A percentile compares a stretch with the other conserved stretches of the same genome.
These are phyloP conservation scores for Tephrocybe sp. DNA, from an alignment of 768 basidiomycete genomes.

Conservation along the genomic window DNA sequence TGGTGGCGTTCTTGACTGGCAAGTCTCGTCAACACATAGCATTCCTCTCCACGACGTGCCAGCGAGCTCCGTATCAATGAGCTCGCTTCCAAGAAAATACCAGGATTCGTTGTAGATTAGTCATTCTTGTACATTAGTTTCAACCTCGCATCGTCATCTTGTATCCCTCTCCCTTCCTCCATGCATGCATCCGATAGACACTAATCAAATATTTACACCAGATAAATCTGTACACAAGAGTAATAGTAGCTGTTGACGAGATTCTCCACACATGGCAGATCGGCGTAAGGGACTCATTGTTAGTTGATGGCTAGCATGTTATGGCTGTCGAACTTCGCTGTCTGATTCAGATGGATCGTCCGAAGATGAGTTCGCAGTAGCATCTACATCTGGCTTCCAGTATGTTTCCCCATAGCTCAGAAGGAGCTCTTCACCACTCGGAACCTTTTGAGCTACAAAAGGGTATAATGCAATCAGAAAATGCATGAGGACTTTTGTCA, in stretches of 20 bases:
- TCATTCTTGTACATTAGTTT: constrained; percentile 10
- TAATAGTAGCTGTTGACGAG: background rate
- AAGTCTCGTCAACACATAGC: constrained; percentile 37
- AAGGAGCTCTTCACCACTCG: constrained; percentile 16
- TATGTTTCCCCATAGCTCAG: constrained; percentile 23
- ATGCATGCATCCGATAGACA: background rate
- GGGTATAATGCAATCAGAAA: background rate
- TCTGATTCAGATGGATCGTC: background rate
- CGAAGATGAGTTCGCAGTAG: background rate
- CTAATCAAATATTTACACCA: no score
- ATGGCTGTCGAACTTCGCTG: no score
- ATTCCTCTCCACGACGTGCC: constrained; percentile 26
- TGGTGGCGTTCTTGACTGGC: constrained; percentile 37
- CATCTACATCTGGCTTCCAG: constrained; percentile 8
- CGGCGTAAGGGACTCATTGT: background rate
- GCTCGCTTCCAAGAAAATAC: constrained; percentile 14
- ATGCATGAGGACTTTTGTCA: background rate
- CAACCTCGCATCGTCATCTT: background rate
- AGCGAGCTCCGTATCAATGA: constrained; percentile 14
- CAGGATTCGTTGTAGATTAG: constrained; percentile 14
- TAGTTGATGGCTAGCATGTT: background rate
- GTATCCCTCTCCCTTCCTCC: no score
- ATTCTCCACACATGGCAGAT: background rate
- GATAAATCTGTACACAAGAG: no score
- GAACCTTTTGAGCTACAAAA: constrained; percentile 15